A percentile compares a stretch with the other conserved stretches of the same genome.
Conservation (phyloP, 2,329 filamentous ascomycete genomes). For the Paramyrothecium sp. region DNA sequence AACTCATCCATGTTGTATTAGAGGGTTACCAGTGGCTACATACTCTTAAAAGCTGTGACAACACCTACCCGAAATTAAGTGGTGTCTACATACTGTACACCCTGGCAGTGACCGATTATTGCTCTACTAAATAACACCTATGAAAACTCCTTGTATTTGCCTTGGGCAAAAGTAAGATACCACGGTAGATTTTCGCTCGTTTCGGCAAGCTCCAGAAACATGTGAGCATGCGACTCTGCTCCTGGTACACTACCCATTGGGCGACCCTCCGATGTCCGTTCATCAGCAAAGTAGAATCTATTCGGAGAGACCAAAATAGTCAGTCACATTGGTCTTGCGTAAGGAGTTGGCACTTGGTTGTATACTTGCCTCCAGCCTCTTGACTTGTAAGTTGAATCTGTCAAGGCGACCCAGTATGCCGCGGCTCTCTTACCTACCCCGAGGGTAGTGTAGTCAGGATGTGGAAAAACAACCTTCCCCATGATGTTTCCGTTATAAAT, state of each 20-base stretch:
- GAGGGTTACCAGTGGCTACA: too few species aligned
- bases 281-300: background rate
- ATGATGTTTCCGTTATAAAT: background rate
- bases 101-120: too few species aligned
- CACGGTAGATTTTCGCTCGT: background rate
- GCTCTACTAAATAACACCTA: too few species aligned
- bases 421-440: conserved; percentile 1
- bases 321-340: background rate
- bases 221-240: background rate
- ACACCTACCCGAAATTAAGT: background rate
- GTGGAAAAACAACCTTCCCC: background rate
- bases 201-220: background rate
- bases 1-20: too few species aligned
- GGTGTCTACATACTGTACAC: background rate
- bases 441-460: background rate
- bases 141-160: background rate
- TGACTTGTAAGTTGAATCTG: background rate
- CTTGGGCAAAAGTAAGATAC: background rate
- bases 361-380: background rate
- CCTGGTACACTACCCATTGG: background rate
- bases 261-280: background rate
- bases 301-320: background rate
- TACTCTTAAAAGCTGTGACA: too few species aligned
- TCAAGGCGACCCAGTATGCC: background rate
- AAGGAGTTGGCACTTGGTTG: background rate